These are phyloP conservation scores for Trichomonas gallinae DNA, from an alignment of 208 protist genomes.

Conservation along the genomic window DNA sequence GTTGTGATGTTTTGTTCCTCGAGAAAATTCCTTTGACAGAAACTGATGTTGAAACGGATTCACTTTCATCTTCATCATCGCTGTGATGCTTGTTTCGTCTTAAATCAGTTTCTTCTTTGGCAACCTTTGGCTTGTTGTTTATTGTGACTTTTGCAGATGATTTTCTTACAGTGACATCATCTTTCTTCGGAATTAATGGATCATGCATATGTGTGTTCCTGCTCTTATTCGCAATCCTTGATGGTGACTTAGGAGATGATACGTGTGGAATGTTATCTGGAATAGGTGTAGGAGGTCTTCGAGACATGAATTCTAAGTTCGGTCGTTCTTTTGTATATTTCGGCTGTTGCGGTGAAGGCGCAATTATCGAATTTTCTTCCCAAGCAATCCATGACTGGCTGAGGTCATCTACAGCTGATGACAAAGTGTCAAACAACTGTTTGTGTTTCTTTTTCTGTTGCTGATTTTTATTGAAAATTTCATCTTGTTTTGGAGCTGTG, in stretches of 20 bases:
- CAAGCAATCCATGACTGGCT: background rate
- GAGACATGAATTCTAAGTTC: background rate
- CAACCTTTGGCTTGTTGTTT: background rate
- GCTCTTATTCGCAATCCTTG: background rate
- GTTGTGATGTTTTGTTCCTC: background rate
- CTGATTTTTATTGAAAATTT: background rate
- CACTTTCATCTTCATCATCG: background rate
- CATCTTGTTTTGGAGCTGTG: background rate
- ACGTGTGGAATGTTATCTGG: background rate
- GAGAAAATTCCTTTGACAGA: background rate
- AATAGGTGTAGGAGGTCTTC: background rate
- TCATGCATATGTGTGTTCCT: background rate
- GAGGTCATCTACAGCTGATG: background rate
- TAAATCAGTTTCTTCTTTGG: background rate
- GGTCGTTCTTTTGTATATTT: background rate
- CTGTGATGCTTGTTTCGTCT: background rate
- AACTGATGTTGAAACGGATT: background rate
- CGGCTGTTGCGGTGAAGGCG: background rate
- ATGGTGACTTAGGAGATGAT: background rate
- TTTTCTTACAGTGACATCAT: background rate
- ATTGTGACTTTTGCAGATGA: background rate
- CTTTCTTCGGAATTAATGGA: background rate
- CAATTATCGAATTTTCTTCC: background rate
- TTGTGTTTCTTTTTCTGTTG: background rate
- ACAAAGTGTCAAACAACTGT: background rate